A percentile compares a stretch with the other conserved stretches of the same genome.
Evolutionary conservation across 2,329 filamentous ascomycete genomes (phyloP).

Genomic region (Cladosporium halotolerans): DNA sequence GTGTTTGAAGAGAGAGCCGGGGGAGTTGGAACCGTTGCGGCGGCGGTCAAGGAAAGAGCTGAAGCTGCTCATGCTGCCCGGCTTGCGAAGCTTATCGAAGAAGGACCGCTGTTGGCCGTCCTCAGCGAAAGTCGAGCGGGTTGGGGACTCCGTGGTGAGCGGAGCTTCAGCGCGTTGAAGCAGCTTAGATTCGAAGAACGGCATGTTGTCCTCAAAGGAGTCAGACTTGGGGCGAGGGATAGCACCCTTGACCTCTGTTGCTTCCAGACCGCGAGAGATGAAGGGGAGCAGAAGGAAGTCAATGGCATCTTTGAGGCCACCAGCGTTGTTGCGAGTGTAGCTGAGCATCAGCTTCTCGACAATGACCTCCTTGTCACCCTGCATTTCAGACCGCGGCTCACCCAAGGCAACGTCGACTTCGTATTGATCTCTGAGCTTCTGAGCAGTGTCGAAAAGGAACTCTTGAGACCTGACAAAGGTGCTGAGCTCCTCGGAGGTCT

Average conservation of each 20-base stretch:
- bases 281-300: constrained; percentile 86
- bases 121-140: constrained; percentile 80
- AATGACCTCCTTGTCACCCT: constrained; percentile 36
- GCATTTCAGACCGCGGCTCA: constrained; percentile 37
- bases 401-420: constrained; percentile 80
- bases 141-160: constrained; percentile 75
- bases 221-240: constrained; percentile 98
- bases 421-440: constrained; percentile 84
- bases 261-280: constrained; percentile 82
- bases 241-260: constrained; percentile 80
- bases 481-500: constrained; percentile 66
- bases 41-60: constrained; percentile 92
- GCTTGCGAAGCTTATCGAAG: constrained; percentile 89
- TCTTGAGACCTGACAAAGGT: constrained; percentile 76
- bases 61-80: constrained; percentile 87
- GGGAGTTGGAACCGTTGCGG: constrained; percentile 82
- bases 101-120: constrained; percentile 73
- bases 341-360: constrained; percentile 44
- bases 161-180: constrained; percentile 84
- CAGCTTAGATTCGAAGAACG: constrained; percentile 94
- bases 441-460: constrained; percentile 71
- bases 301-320: constrained; percentile 89
- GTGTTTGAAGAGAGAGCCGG: constrained; percentile 72
- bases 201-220: constrained; percentile 93
- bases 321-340: constrained; percentile 95